Conservation (phyloP, 768 basidiomycete species). For the Paxillus involutus region DNA sequence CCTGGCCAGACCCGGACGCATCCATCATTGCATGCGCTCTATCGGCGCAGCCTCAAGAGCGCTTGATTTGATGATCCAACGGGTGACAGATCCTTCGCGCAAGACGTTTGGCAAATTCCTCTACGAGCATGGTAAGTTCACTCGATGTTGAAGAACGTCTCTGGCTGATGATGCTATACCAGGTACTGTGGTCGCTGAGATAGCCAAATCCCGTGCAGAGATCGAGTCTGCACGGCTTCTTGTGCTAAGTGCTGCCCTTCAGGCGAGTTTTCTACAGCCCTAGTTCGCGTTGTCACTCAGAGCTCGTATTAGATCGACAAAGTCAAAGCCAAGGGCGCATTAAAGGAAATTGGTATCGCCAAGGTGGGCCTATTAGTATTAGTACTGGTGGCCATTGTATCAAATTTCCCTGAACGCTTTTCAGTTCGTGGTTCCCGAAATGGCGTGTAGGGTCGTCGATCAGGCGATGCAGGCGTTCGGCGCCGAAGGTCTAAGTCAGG, state of each 20-base stretch:
- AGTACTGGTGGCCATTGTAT: neutral
- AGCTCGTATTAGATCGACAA: slow-evolving; percentile 71
- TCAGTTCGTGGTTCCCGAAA: slow-evolving; percentile 90
- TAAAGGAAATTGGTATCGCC: slow-evolving; percentile 97
- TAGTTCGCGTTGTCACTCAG: neutral
- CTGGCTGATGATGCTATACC: slow-evolving; percentile 1
- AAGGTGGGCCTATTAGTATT: slow-evolving; percentile 55
- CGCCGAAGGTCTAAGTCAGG: slow-evolving; percentile 94
- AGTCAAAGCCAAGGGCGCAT: slow-evolving; percentile 85
- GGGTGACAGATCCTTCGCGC: slow-evolving; percentile 88
- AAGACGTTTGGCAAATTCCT: slow-evolving; percentile 95
- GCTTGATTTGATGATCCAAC: slow-evolving; percentile 82
- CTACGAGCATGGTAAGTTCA: slow-evolving; percentile 76
- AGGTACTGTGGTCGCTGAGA: slow-evolving; percentile 89
- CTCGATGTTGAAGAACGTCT: neutral
- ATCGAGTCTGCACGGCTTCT: slow-evolving; percentile 87
- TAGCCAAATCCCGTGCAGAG: slow-evolving; percentile 90
- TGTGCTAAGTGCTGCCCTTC: slow-evolving; percentile 88
- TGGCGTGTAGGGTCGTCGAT: slow-evolving; percentile 88
- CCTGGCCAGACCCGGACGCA: slow-evolving; percentile 76
- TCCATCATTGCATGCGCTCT: slow-evolving; percentile 97
- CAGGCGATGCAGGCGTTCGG: slow-evolving; percentile 96
- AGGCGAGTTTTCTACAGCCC: slow-evolving; percentile 41
- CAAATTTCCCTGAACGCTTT: neutral
- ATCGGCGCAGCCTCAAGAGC: slow-evolving; percentile 87